Evolutionary conservation across 2,329 filamentous ascomycete species (phyloP), one percentile per base, ranked within the genome.

Genomic region (Fusarium sp.): DNA sequence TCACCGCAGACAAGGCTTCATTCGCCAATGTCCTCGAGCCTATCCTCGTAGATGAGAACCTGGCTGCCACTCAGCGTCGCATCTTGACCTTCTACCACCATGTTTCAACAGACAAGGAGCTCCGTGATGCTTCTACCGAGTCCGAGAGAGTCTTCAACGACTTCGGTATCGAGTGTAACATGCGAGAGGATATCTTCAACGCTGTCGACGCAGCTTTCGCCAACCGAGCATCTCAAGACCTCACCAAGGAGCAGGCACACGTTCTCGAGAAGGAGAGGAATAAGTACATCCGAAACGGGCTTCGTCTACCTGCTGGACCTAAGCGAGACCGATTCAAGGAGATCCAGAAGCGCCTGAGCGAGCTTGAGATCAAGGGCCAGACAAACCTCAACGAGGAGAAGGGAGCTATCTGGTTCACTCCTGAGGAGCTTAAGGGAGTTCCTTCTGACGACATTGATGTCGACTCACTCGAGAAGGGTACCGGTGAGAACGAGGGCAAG

Each of bases 331-430:
- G 92, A 46, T 95, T 95, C 86, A 95, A 94, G 84, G 91, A 91
- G 80, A 94, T 95, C 81, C 93, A 94, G 87, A 93, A 93, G 85
- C 84, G 92, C 15, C 83, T 96, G 59, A 92, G 90, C 71, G 87
- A 91, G 78, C 87, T 95, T 72, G 86, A 87, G 76, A 94, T 95
- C 64, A 85, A 89, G 60, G 93, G 93, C 80, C 89, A 92, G 77
- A 94, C 94, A 84, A 92, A 91, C 74, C 83, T 95, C 63, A 95
- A 95, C 76, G 92, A 95, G 80, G 93, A 96, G 82, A 90, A 90
- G 73, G 91, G 91, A n/a, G 91, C 90, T 4, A 82, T 95, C 55
- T 96, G 92, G 92, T 91, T 95, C 75, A 92, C 91, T 2, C 85
- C 81, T 5, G 86, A 92, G 70, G 89, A 96, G 80, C 84, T 96